Base-by-base conservation (phyloP, 495 filamentous ascomycete species). In the Xylaria grammica region DNA sequence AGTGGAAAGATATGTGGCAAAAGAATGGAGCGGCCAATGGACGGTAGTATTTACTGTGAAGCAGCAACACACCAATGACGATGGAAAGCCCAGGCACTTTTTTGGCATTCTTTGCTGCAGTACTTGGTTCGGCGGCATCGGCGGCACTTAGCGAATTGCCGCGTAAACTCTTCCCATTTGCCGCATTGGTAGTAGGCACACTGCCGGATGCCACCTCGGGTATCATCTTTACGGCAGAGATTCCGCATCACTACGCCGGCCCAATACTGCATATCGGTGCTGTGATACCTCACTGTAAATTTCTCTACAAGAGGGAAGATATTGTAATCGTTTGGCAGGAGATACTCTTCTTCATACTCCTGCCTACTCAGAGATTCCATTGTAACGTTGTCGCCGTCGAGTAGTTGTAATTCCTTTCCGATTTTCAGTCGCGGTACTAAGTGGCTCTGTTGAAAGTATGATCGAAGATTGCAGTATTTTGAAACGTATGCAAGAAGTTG, bases 51-150 rank as follows among this genome's bases (percentile, higher is more conserved):
- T 77, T 69, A 83, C 78, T 79, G 77, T 46, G 79, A 74, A 40
- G 93, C 90, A 54, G 91, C 91, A 46, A 92, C 89, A 76, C 95
- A 99, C 95, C 95, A 99, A 78, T 97, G 94, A 48, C 95, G 88
- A 72, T 99, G 95, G 76, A 91, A 97, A 13, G 95, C 92, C 95
- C 95, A 99, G 9, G 95, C 95, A 67, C 92, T 93, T 82, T 99
- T 98, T 77, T 99, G 95, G 79, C 95, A 99, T 72, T 97, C 95
- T 78, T 99, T 99, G 85, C 93, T 97, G 88, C 95, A 99, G 80
- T 99, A 99, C 75, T 99, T 99, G 66, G 95, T 99, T 65, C 95
- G 89, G 66, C 95, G 89, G 79, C 95, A 99, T 52, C 95, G 89
- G 46, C 95, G 90, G 79, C 95, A 99, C 76, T 99, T 99, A 68